Conservation (phyloP, 345 rosid genomes). For the Isatis tinctoria region DNA sequence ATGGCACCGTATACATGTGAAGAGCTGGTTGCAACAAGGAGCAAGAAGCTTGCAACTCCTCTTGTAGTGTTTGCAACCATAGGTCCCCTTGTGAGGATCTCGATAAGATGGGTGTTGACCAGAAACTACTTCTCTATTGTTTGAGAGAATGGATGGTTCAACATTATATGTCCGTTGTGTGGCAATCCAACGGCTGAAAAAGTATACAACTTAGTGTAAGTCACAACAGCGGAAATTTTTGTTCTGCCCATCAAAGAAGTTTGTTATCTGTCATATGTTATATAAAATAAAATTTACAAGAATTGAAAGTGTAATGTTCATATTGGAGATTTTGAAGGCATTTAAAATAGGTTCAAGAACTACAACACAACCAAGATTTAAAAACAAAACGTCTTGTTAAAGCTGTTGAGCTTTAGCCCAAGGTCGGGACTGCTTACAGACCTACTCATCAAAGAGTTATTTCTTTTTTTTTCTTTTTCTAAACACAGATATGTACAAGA, state of each 20-base stretch:
- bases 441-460: too few relatives aligned
- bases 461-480: too few relatives aligned
- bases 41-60: conserved; percentile 71
- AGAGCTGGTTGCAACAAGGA: conserved; percentile 65
- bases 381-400: too few relatives aligned
- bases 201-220: conserved; percentile 30
- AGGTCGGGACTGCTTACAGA: too few relatives aligned
- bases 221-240: not conserved
- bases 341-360: too few relatives aligned
- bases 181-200: conserved; percentile 76
- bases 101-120: conserved; percentile 59
- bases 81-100: conserved; percentile 35
- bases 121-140: conserved; percentile 40
- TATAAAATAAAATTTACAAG: too few relatives aligned
- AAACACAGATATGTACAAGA: not conserved
- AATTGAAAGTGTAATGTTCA: too few relatives aligned
- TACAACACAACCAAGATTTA: too few relatives aligned
- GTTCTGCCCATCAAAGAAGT: too few relatives aligned
- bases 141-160: conserved; percentile 26
- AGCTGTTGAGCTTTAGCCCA: too few relatives aligned
- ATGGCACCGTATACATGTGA: conserved; percentile 75
- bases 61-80: conserved; percentile 83
- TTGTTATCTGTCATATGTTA: too few relatives aligned
- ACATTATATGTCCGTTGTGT: conserved; percentile 36
- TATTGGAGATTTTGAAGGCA: too few relatives aligned